Percentiles rank a stretch among this genome's conserved stretches.
Conservation (phyloP, 2,329 filamentous ascomycete species). For the Onygenales sp. region DNA sequence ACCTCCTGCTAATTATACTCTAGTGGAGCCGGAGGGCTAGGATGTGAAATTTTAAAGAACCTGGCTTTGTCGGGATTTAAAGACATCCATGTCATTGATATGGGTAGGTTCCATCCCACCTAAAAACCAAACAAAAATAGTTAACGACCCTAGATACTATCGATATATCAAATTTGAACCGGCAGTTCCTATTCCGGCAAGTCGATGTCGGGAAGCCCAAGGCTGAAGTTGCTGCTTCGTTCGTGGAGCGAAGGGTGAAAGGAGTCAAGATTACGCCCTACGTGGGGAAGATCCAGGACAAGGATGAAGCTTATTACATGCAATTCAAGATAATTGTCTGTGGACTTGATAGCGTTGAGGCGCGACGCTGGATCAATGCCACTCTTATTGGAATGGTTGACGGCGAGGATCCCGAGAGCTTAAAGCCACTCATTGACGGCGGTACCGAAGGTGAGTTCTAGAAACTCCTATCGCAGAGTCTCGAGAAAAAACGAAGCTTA, state of each 20-base stretch:
- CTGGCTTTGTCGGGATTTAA: constrained; percentile 91
- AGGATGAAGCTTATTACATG: constrained; percentile 92
- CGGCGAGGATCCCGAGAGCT: constrained; percentile 65
- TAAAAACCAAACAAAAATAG: background rate
- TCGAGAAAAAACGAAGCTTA: background rate
- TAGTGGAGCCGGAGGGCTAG: constrained; percentile 85
- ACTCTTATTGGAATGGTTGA: constrained; percentile 88
- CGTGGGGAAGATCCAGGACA: constrained; percentile 93
- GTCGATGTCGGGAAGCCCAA: constrained; percentile 88
- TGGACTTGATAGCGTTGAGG: constrained; percentile 93
- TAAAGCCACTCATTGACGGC: constrained; percentile 93
- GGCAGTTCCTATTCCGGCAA: constrained; percentile 91
- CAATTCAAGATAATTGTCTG: constrained; percentile 92
- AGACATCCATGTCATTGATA: constrained; percentile 97
- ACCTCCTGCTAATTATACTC: constrained; percentile 4
- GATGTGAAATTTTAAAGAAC: constrained; percentile 95
- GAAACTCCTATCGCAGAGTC: background rate
- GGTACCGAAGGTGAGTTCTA: constrained; percentile 66
- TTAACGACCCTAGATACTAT: constrained; percentile 63
- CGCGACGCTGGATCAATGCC: constrained; percentile 96
- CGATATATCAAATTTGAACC: constrained; percentile 95
- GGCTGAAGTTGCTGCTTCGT: constrained; percentile 82
- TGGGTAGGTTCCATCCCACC: constrained; percentile 53
- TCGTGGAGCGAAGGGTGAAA: constrained; percentile 81
- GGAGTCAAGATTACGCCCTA: constrained; percentile 90